phyloP scores from a whole-genome alignment of 2,329 filamentous ascomycete genomes.

The Cladosporium phlei region DNA sequence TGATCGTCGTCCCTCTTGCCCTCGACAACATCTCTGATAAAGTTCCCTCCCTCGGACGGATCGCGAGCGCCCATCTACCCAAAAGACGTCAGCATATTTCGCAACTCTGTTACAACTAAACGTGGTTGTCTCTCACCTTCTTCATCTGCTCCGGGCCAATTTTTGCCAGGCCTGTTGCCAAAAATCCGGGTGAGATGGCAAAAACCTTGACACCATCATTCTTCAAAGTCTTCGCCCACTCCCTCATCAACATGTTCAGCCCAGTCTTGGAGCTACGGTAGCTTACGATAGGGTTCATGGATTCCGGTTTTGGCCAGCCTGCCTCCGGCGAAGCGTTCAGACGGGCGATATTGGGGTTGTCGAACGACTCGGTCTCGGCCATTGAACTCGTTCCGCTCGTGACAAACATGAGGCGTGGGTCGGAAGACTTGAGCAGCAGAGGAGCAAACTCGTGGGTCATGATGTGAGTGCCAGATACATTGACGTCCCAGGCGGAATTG shows the following conservation, averaged over 20 bases:
- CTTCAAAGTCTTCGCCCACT: constrained; percentile 41
- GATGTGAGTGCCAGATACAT: constrained; percentile 37
- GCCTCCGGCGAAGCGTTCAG: constrained; percentile 26
- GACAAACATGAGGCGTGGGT: constrained; percentile 37
- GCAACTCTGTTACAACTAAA: too few species aligned
- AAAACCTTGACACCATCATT: constrained; percentile 48
- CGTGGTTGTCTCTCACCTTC: constrained; percentile 27
- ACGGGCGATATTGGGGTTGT: constrained; percentile 23
- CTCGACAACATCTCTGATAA: constrained; percentile 38
- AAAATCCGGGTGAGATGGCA: constrained; percentile 42
- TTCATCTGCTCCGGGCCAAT: constrained; percentile 26
- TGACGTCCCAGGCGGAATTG: constrained; percentile 35
- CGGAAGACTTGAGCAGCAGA: constrained; percentile 33
- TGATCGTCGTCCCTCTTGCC: constrained; percentile 37
- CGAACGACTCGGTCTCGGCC: constrained; percentile 28
- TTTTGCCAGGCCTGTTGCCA: constrained; percentile 42
- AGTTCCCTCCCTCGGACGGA: constrained; percentile 32
- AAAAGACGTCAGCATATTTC: constrained; percentile 15
- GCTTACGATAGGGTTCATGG: constrained; percentile 25
- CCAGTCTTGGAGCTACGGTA: constrained; percentile 44
- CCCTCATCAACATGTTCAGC: constrained; percentile 47
- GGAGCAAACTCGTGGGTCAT: constrained; percentile 35
- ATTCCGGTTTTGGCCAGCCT: constrained; percentile 46
- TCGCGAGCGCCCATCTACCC: constrained; percentile 37
- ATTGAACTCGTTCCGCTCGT: constrained; percentile 41